phyloP scores from a whole-genome alignment of 2,329 filamentous ascomycete genomes.

The Knufia fluminis region DNA sequence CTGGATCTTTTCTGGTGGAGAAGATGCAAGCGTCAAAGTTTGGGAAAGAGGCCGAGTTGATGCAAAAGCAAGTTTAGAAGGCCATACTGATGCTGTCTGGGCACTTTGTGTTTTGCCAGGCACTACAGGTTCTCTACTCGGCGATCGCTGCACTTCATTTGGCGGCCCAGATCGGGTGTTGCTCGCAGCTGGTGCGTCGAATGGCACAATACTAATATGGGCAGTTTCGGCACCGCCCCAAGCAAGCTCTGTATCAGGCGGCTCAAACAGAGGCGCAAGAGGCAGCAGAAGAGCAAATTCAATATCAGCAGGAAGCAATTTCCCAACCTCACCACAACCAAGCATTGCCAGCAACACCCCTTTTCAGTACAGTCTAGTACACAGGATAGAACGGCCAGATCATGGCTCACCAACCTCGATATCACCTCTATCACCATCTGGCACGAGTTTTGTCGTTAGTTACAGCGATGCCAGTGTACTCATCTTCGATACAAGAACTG shows the following conservation, averaged over 20 bases:
- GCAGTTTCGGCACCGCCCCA: constrained; percentile 86
- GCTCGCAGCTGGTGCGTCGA: constrained; percentile 82
- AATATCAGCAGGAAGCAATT: constrained; percentile 87
- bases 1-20: constrained; percentile 96
- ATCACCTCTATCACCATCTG: constrained; percentile 70
- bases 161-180: constrained; percentile 78
- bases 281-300: constrained; percentile 81
- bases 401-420: constrained; percentile 79
- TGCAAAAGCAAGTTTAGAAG: constrained; percentile 86
- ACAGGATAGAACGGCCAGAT: constrained; percentile 67
- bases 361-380: constrained; percentile 79
- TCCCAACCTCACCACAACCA: constrained; percentile 81
- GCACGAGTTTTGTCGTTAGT: constrained; percentile 84
- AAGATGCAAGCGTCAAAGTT: constrained; percentile 84
- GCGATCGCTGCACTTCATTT: constrained; percentile 58
- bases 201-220: constrained; percentile 89
- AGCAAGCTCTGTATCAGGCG: constrained; percentile 68
- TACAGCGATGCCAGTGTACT: constrained; percentile 85
- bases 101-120: constrained; percentile 84
- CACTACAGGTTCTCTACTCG: constrained; percentile 71
- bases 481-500: constrained; percentile 84
- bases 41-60: constrained; percentile 94
- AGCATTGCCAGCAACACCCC: constrained; percentile 75
- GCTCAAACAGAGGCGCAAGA: constrained; percentile 56
- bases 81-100: constrained; percentile 94